phyloP scores from a whole-genome alignment of 805 yeast species.

The Kodamaea leandrae region DNA sequence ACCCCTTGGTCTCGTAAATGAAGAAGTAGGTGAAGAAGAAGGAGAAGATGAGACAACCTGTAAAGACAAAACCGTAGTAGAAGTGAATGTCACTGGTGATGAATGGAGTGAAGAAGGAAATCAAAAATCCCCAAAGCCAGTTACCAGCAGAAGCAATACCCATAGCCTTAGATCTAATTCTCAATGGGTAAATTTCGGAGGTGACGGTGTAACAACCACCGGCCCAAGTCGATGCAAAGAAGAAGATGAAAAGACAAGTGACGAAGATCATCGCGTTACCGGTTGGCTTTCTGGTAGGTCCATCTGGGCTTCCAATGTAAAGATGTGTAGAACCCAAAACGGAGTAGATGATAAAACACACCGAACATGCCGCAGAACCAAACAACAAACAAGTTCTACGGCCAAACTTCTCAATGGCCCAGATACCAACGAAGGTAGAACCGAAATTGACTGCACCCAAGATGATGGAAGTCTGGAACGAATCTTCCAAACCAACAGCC shows the following conservation, averaged over 20 bases:
- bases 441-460: conserved; percentile 55
- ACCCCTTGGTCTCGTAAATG: conserved; percentile 77
- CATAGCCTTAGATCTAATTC: conserved; percentile 30
- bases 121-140: conserved; percentile 31
- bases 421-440: conserved; percentile 52
- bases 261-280: conserved; percentile 25
- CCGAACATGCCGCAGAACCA: conserved; percentile 39
- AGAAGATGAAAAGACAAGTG: conserved; percentile 27
- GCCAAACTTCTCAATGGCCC: conserved; percentile 52
- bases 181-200: conserved; percentile 27
- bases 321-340: conserved; percentile 22
- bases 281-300: conserved; percentile 35
- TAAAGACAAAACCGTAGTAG: conserved; percentile 62
- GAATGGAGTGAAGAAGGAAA: conserved; percentile 62
- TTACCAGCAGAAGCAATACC: conserved; percentile 28
- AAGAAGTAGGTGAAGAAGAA: conserved; percentile 69
- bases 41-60: conserved; percentile 60
- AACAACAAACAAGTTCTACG: conserved; percentile 48
- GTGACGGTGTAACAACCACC: conserved; percentile 27
- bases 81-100: conserved; percentile 61
- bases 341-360: conserved; percentile 27
- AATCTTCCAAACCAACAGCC: conserved; percentile 54
- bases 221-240: conserved; percentile 31
- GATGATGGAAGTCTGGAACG: conserved; percentile 57
- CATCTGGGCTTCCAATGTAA: conserved; percentile 23